Conservation (phyloP, 108 stramenopile genomes). For the Epithemia pelagica region DNA sequence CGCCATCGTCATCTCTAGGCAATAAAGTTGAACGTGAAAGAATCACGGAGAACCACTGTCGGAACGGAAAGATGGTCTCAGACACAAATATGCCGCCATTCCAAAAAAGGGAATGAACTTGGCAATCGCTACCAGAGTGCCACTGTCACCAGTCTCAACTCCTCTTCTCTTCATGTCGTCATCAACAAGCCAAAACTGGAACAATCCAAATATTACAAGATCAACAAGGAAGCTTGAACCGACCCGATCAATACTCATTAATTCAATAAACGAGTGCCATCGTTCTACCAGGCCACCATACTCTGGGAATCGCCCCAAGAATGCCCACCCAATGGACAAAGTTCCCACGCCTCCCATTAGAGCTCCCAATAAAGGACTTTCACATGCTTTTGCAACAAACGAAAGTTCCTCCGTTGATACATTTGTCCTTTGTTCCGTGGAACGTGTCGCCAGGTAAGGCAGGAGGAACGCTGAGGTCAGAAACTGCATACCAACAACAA, state of each 20-base stretch:
- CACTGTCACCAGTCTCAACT: constrained; percentile 25
- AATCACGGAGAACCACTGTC: no score
- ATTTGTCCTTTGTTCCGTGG: constrained; percentile 24
- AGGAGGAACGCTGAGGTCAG: constrained; percentile 76
- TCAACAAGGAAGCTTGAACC: constrained; percentile 80
- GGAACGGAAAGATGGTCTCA: constrained; percentile 33
- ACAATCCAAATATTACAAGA: constrained; percentile 70
- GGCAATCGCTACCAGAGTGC: constrained; percentile 33
- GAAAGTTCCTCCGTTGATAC: constrained; percentile 39
- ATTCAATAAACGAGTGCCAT: constrained; percentile 39
- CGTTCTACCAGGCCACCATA: constrained; percentile 65
- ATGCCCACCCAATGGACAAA: constrained; percentile 56
- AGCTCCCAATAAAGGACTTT: constrained; percentile 47
- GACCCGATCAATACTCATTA: constrained; percentile 75
- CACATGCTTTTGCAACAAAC: constrained; percentile 29
- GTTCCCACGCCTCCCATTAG: constrained; percentile 57
- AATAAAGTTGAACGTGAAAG: no score
- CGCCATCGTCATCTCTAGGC: no score
- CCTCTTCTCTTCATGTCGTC: constrained; percentile 78
- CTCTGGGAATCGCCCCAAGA: constrained; percentile 46
- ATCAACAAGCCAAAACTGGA: constrained; percentile 86
- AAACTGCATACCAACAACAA: constrained; percentile 85
- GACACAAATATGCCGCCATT: constrained; percentile 61
- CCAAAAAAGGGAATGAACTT: constrained; percentile 83
- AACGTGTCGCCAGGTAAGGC: constrained; percentile 69